A percentile compares a stretch with the other conserved stretches of the same genome.
Evolutionary conservation across 179 eudicot species (phyloP).

Genomic region (Beta macrorhiza): DNA sequence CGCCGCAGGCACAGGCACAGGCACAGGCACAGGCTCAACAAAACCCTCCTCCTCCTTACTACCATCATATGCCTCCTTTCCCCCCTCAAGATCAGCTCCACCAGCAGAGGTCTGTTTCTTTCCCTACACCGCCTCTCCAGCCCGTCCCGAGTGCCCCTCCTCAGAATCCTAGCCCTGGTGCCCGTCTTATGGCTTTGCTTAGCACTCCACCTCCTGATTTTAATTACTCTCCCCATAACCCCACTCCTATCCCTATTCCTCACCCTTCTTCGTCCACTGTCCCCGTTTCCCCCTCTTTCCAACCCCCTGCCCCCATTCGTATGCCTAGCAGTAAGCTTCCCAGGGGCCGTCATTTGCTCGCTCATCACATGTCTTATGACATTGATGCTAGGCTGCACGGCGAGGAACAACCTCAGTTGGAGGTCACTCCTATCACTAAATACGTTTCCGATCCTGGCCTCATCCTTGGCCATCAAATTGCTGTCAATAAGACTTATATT

Average conservation of each 20-base stretch:
- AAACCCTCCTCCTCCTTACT: slow-evolving; percentile 42
- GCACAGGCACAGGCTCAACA: neutral
- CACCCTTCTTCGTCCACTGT: slow-evolving; percentile 42
- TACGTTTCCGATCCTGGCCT: slow-evolving; percentile 90
- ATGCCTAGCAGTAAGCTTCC: slow-evolving; percentile 83
- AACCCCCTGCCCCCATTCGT: slow-evolving; percentile 47
- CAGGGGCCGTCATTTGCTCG: slow-evolving; percentile 74
- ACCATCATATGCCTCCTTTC: slow-evolving; percentile 28
- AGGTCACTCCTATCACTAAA: slow-evolving; percentile 95
- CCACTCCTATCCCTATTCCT: slow-evolving; percentile 34
- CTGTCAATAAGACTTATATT: slow-evolving; percentile 81
- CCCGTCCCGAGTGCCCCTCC: slow-evolving; percentile 43
- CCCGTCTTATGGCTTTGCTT: slow-evolving; percentile 74
- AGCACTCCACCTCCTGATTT: slow-evolving; percentile 44
- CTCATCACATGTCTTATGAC: slow-evolving; percentile 60
- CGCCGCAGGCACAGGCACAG: slow-evolving; percentile 22
- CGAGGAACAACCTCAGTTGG: slow-evolving; percentile 96
- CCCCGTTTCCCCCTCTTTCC: slow-evolving; percentile 35
- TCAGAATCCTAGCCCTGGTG: slow-evolving; percentile 60
- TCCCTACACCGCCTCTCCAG: slow-evolving; percentile 64
- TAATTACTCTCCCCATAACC: slow-evolving; percentile 40
- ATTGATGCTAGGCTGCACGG: slow-evolving; percentile 72
- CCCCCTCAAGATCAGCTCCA: slow-evolving; percentile 36
- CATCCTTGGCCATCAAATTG: slow-evolving; percentile 86
- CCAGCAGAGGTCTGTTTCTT: slow-evolving; percentile 63